Base-by-base conservation (phyloP, 1,139 yeast genomes). In the Yamadazyma diddensiae region DNA sequence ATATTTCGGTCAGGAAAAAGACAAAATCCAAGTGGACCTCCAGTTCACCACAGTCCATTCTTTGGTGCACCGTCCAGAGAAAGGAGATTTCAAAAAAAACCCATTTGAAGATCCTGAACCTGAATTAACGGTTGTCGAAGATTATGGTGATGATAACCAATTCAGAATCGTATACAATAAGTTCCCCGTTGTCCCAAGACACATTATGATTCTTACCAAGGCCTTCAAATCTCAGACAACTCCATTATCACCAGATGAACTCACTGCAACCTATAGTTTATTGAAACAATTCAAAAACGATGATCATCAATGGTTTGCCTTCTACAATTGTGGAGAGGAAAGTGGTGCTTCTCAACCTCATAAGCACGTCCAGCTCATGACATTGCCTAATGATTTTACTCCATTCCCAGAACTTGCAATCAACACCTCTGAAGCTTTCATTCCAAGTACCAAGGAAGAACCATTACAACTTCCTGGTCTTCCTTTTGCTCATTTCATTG, bases 311-410 rank as follows among this genome's bases (percentile, higher is more conserved):
- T 64, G 70, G 71, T 68, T 90, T 56, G 92, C 87, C 0, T 90
- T 92, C 57, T 92, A 77, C 69, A 92, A 92, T 55, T 80, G 88
- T 52, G 97, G 97, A 4, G 77, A 78, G 16, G 71, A 79, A 47
- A 80, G 94, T 44, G 98, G 97, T 1, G 95, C 96, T 6, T 86
- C 96, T 0, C 94, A 88, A 49, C 82, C 87, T 30, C 98, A 92
- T 60, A 86, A 86, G 50, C 98, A 92, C 59, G 59, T 90, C 39
- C 98, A 92, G 57, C 80, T 90, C 55, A 65, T 92, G 71, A 70
- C 78, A 21, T 61, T 85, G 27, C 94, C 96, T 2, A 59, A 68
- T 21, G 43, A 45, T 2, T 81, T 79, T 51, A 56, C 53, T 1
- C 73, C 86, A 3, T 82, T 73, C 53, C 85, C 88, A 24, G 84